Evolutionary conservation across 1,284 basidiomycete genomes (phyloP).

Genomic region (Meira nashicola): DNA sequence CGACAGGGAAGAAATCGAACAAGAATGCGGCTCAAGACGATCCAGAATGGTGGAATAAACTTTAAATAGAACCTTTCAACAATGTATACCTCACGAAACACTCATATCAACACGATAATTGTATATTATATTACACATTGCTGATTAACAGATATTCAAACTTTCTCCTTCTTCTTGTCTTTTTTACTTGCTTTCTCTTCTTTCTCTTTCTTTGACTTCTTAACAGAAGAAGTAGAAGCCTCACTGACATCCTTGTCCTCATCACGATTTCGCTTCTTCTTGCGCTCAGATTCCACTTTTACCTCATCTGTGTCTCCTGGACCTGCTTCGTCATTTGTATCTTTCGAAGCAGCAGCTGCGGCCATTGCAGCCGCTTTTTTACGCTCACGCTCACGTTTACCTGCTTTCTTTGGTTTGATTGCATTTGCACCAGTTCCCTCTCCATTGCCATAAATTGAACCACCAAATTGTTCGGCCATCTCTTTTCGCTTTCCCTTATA

Average conservation of each 20-base stretch:
- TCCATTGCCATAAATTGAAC: constrained; percentile 1
- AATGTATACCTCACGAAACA: neutral
- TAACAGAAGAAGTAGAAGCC: no score
- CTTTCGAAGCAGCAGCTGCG: neutral
- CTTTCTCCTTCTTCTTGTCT: neutral
- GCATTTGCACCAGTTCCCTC: constrained; percentile 2
- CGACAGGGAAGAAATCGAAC: neutral
- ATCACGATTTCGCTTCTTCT: no score
- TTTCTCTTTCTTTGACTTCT: neutral
- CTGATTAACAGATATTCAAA: neutral
- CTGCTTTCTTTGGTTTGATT: constrained; percentile 11
- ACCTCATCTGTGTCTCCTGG: neutral
- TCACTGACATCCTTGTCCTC: no score
- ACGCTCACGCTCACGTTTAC: constrained; percentile 7
- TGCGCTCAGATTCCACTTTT: neutral
- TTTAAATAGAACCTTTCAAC: neutral
- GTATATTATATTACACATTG: neutral
- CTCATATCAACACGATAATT: neutral
- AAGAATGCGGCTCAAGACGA: neutral
- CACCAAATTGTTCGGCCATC: constrained; percentile 1
- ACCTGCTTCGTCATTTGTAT: neutral
- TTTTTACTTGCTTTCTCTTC: neutral
- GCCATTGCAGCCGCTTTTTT: neutral
- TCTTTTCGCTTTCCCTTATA: constrained; percentile 15
- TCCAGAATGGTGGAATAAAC: constrained; percentile 9